Evolutionary conservation across 306 rosid species (phyloP).

Genomic region (Fragaria iinumae): DNA sequence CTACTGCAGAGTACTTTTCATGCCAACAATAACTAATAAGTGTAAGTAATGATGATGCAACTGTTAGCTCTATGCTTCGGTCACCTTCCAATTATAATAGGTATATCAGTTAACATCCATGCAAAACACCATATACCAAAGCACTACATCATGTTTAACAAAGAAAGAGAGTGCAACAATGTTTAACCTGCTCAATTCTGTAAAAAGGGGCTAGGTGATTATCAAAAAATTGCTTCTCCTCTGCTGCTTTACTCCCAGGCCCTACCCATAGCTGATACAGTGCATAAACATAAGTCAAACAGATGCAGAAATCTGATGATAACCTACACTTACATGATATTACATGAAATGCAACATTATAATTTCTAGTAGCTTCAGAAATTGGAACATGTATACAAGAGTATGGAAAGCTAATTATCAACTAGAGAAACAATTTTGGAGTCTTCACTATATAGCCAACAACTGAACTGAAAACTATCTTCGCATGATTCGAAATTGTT

Average conservation of each 20-base stretch:
- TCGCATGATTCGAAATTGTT: neutral
- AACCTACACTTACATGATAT: neutral
- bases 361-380: neutral
- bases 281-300: slow-evolving; percentile 27
- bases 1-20: neutral
- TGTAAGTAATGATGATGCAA: neutral
- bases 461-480: neutral
- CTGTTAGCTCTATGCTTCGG: neutral
- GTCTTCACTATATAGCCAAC: neutral
- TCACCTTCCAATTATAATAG: neutral
- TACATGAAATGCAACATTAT: neutral
- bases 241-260: slow-evolving; percentile 95
- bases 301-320: neutral
- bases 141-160: slow-evolving; percentile 13
- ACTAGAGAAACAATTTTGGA: slow-evolving; percentile 7
- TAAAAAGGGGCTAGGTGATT: slow-evolving; percentile 90
- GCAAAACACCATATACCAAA: neutral
- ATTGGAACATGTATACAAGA: neutral
- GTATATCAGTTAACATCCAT: neutral
- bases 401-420: neutral
- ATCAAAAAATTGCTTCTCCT: slow-evolving; percentile 86
- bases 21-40: slow-evolving; percentile 2
- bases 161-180: slow-evolving; percentile 2
- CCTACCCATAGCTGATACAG: slow-evolving; percentile 96
- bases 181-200: slow-evolving; percentile 95